Conservation (phyloP, 306 rosid species). For the Rosa persica region DNA sequence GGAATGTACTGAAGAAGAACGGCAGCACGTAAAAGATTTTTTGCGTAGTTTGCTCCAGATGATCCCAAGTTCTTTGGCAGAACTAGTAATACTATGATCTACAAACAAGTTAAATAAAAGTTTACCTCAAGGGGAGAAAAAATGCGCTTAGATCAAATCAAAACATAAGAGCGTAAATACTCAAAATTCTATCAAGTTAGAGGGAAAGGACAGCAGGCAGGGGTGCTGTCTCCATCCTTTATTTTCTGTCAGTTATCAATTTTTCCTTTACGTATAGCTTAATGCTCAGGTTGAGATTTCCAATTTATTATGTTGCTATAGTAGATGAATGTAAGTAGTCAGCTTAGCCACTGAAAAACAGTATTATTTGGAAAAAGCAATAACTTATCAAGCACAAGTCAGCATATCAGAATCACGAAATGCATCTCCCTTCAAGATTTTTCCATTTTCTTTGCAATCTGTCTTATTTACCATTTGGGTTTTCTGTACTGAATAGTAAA, state of each 20-base stretch:
- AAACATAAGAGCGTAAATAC: neutral
- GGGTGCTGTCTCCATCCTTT: neutral
- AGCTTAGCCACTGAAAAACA: neutral
- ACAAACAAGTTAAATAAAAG: conserved; percentile 29
- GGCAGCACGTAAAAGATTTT: conserved; percentile 59
- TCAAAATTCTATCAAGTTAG: neutral
- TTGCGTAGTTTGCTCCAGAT: conserved; percentile 77
- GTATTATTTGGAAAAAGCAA: neutral
- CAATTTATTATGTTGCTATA: neutral
- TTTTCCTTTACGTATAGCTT: neutral
- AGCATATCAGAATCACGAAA: neutral
- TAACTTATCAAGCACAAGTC: neutral
- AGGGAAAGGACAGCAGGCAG: neutral
- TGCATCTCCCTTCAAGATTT: neutral
- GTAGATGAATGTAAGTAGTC: neutral
- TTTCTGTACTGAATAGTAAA: neutral
- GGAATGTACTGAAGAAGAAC: conserved; percentile 74
- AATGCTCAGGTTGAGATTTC: neutral
- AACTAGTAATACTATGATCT: conserved; percentile 57
- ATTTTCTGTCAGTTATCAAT: neutral
- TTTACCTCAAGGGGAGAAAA: conserved; percentile 5
- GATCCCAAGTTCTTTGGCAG: conserved; percentile 47
- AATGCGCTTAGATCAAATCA: conserved; percentile 5
- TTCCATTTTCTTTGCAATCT: neutral
- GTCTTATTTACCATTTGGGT: neutral